Evolutionary conservation across 1,284 basidiomycete genomes (phyloP), one percentile per base, ranked within the genome.

Genomic region (Papiliotrema laurentii): DNA sequence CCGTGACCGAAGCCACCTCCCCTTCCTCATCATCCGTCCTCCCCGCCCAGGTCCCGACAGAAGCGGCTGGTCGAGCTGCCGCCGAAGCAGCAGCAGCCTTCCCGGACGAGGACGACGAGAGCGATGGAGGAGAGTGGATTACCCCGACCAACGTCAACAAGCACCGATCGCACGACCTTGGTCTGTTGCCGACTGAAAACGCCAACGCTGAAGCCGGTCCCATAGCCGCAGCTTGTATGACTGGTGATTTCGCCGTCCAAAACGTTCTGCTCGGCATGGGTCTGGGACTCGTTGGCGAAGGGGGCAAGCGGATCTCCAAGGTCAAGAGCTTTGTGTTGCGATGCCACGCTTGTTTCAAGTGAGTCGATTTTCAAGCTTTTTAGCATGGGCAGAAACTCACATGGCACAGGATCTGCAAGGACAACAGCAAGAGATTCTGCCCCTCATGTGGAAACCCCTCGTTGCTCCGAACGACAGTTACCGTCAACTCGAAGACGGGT

Each of bases 341-440:
- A 50, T 99, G 96, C 74, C 96, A 99, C 75, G 96, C 92, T 16
- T 99, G 96, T 75, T 97, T 93, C 82, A 97, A 97, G 92, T 97
- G 66, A 74, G 89, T 79, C 26, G 11, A 13, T 10, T 16, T 37
- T 37, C 28, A 13, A n/a, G n/a, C 28, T 45, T 24, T 27, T 2
- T 21, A 14, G 19, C 31, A 6, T 33, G 34, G 24, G 26, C 27
- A 14, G 34, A 27, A 25, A 21, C 24, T 27, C 28, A 14, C 45
- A 16, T 18, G 14, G 10, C 19, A 28, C 21, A 97, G 93, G 74
- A 83, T 97, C 56, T 98, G 94, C 78, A 97, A 94, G 77, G 93
- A 98, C 71, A 79, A 83, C 28, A 86, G 88, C 18, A 91, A 91
- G 72, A 91, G 91, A 63, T 99, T 98, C 77, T 99, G 96, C 69